phyloP scores from a whole-genome alignment of 352 stramenopile genomes.

The Globisporangium carolinianum region DNA sequence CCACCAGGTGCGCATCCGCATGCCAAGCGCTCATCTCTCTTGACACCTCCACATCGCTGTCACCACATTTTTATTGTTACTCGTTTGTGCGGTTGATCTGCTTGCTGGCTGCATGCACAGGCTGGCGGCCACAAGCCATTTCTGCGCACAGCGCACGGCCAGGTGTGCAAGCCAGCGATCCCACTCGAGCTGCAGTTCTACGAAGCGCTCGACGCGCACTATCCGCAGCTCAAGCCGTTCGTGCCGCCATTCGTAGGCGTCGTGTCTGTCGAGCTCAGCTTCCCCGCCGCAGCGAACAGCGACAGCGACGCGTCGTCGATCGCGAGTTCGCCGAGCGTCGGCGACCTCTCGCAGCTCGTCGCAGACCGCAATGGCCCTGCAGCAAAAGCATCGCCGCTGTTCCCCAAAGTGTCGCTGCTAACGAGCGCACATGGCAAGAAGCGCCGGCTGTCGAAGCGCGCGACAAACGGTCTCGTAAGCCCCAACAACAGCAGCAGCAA shows the following conservation, averaged over 20 bases:
- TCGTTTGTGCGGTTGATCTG: no score
- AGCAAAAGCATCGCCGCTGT: neutral
- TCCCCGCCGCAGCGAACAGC: constrained; percentile 4
- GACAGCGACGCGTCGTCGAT: constrained; percentile 12
- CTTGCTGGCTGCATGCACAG: constrained; percentile 9
- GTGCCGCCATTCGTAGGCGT: constrained; percentile 65
- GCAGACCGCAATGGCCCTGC: constrained; percentile 7
- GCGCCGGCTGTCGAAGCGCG: constrained; percentile 22
- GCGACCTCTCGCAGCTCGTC: constrained; percentile 12
- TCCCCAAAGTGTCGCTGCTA: constrained; percentile 3
- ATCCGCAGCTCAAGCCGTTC: constrained; percentile 56
- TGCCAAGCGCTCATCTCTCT: neutral
- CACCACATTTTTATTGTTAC: no score
- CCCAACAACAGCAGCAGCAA: neutral
- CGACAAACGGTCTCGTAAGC: neutral
- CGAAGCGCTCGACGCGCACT: constrained; percentile 35
- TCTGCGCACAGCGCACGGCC: constrained; percentile 45
- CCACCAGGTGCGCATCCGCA: constrained; percentile 38
- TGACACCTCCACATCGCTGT: no score
- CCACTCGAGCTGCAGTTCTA: constrained; percentile 74
- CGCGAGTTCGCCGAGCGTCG: constrained; percentile 10
- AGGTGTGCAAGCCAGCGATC: constrained; percentile 75
- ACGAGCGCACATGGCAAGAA: constrained; percentile 25
- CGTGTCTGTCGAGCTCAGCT: constrained; percentile 45
- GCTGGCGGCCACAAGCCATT: constrained; percentile 73